These are phyloP conservation scores for Aspergillus incahuasiensis DNA, from an alignment of 495 filamentous ascomycete genomes.

Conservation along the genomic window DNA sequence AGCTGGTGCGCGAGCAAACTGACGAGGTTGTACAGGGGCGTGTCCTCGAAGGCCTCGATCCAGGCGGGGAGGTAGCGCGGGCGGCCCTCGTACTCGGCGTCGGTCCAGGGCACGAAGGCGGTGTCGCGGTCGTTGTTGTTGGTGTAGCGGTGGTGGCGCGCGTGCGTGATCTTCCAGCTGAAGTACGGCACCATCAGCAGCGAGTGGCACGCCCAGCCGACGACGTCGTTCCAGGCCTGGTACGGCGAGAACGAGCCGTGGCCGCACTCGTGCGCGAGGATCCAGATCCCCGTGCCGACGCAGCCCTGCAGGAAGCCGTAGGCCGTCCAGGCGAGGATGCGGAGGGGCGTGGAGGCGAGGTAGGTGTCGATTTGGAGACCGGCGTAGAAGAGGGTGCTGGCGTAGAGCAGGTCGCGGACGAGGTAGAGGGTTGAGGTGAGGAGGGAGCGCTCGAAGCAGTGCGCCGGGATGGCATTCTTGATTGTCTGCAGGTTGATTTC, in stretches of 20 bases:
- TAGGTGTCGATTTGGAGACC: conserved; percentile 21
- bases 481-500: conserved; percentile 68
- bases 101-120: conserved; percentile 52
- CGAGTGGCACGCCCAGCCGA: conserved; percentile 65
- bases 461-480: conserved; percentile 73
- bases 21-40: conserved; percentile 48
- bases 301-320: conserved; percentile 75
- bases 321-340: conserved; percentile 56
- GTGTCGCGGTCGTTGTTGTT: conserved; percentile 57
- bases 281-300: conserved; percentile 77
- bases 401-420: conserved; percentile 59
- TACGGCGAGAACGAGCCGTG: conserved; percentile 68
- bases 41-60: conserved; percentile 47
- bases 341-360: conserved; percentile 38
- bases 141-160: conserved; percentile 65
- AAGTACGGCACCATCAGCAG: conserved; percentile 66
- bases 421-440: conserved; percentile 61
- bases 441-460: conserved; percentile 73
- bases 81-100: conserved; percentile 22
- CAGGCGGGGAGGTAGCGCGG: conserved; percentile 3
- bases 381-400: conserved; percentile 60
- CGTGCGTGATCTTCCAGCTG: conserved; percentile 72
- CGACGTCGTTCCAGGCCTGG: conserved; percentile 57
- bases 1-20: conserved; percentile 49
- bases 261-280: conserved; percentile 83